Conservation (phyloP, 2,329 filamentous ascomycete species). For the Fusarium sp. region DNA sequence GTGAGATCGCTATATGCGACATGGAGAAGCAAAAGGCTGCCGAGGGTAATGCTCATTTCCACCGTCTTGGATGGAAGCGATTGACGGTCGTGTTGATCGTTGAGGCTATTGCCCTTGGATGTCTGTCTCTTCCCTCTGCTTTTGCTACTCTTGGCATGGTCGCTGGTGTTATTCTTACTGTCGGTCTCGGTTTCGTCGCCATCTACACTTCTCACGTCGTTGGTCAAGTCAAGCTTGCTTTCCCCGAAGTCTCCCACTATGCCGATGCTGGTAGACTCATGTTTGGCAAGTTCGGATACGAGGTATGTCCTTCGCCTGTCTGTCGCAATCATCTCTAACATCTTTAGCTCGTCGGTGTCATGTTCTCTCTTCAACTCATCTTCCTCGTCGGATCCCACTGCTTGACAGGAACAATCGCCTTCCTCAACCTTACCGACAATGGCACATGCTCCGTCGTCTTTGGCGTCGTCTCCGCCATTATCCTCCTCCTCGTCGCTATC, state of each 20-base stretch:
- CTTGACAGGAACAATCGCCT: slow-evolving; percentile 76
- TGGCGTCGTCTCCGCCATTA: slow-evolving; percentile 59
- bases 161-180: slow-evolving; percentile 58
- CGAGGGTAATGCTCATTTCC: slow-evolving; percentile 62
- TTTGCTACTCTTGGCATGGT: slow-evolving; percentile 68
- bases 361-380: slow-evolving; percentile 72
- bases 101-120: slow-evolving; percentile 68
- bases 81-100: slow-evolving; percentile 68
- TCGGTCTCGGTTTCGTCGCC: slow-evolving; percentile 59
- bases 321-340: not conserved
- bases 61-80: slow-evolving; percentile 68
- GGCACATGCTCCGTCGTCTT: slow-evolving; percentile 61
- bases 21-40: slow-evolving; percentile 61
- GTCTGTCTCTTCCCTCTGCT: slow-evolving; percentile 62
- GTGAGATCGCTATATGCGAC: slow-evolving; percentile 57
- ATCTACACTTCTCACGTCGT: slow-evolving; percentile 63
- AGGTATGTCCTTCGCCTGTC: slow-evolving; percentile 47
- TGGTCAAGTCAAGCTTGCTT: slow-evolving; percentile 62
- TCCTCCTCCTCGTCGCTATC: slow-evolving; percentile 60
- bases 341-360: slow-evolving; percentile 64
- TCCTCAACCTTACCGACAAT: slow-evolving; percentile 72
- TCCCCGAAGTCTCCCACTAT: slow-evolving; percentile 72
- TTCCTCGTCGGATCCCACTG: slow-evolving; percentile 80
- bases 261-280: slow-evolving; percentile 75
- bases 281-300: slow-evolving; percentile 69